phyloP scores from a whole-genome alignment of 768 basidiomycete genomes.

The Filobasidium wieringae region DNA sequence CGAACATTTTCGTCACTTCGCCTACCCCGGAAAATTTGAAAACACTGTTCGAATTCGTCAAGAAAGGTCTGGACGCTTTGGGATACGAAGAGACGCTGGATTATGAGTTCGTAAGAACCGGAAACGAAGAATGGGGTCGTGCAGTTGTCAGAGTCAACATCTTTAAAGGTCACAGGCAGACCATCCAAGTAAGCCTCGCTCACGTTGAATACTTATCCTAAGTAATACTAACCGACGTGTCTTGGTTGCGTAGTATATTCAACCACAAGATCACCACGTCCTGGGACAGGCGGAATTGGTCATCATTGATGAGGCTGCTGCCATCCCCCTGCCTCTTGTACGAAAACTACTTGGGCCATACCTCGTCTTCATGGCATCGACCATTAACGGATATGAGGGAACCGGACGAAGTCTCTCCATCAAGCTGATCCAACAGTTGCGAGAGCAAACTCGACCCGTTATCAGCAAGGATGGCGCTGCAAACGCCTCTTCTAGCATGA shows the following conservation, averaged over 20 bases:
- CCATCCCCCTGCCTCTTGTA: constrained; percentile 91
- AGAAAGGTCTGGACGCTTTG: constrained; percentile 86
- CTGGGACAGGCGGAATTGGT: constrained; percentile 94
- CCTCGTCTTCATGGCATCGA: constrained; percentile 97
- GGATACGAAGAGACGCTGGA: constrained; percentile 97
- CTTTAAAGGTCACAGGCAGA: constrained; percentile 85
- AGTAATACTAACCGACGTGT: neutral
- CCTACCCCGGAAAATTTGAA: constrained; percentile 95
- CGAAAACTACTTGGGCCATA: constrained; percentile 85
- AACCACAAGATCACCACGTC: constrained; percentile 95
- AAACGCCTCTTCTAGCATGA: constrained; percentile 36
- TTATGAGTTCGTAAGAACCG: constrained; percentile 92
- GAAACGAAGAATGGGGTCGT: constrained; percentile 86
- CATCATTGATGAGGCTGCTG: constrained; percentile 96
- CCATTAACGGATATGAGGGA: constrained; percentile 98
- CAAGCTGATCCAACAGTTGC: constrained; percentile 91
- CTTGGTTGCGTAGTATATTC: constrained; percentile 63
- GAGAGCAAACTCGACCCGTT: constrained; percentile 75
- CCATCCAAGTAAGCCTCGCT: constrained; percentile 61
- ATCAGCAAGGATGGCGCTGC: constrained; percentile 52
- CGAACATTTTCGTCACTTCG: constrained; percentile 95
- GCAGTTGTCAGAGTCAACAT: constrained; percentile 92
- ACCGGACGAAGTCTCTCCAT: constrained; percentile 97
- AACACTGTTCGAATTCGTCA: constrained; percentile 94
- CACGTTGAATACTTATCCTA: neutral